Evolutionary conservation across 768 basidiomycete species (phyloP), one percentile per base, ranked within the genome.

Genomic region (Tylopilus sp.): DNA sequence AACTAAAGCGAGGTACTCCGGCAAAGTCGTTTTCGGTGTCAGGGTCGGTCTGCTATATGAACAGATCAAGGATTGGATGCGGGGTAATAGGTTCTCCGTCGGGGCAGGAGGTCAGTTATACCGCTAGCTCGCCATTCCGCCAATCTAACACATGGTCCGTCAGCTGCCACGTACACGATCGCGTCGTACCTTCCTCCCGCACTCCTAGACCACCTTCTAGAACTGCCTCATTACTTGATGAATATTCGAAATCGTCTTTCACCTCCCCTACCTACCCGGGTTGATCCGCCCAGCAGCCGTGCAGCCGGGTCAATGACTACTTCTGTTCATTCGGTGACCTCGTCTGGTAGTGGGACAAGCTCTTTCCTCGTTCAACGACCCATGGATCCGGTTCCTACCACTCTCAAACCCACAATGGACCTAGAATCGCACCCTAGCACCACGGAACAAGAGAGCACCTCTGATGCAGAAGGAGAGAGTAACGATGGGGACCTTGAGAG

Each of bases 41-140:
- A 68, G 71, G 12, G 50, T 82, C 7, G 80, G 82, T 1, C 48
- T 70, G 35, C 40, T 53, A 17, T 67, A 69, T 22, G 68, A 71
- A 47, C 71, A 73, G 39, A 28, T 81, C 22, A 72, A 73, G 50
- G 77, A 82, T 56, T 82, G 81, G 76, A 59, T 85, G 23, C 75
- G 79, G 28, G 88, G 89, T 2, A 80, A 88, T 48, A 69, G 87
- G 33, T 80, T 88, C 60, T 78, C 82, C 18, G 71, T 92, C 49
- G 91, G 91, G 51, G 85, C 91, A 45, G 91, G 90, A 68, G 88
- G 89, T 91, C 61, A 60, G 79, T 69, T 18, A 0, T 22, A 20
- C 47, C 42, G 26, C 28, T 22, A 35, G 22, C 25, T 17, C 36
- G 26, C 40, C 30, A 43, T 43, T 54, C 21, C 11, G n/a, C 45